Conservation (phyloP, 805 yeast species). For the Candida xiaguanensis region DNA sequence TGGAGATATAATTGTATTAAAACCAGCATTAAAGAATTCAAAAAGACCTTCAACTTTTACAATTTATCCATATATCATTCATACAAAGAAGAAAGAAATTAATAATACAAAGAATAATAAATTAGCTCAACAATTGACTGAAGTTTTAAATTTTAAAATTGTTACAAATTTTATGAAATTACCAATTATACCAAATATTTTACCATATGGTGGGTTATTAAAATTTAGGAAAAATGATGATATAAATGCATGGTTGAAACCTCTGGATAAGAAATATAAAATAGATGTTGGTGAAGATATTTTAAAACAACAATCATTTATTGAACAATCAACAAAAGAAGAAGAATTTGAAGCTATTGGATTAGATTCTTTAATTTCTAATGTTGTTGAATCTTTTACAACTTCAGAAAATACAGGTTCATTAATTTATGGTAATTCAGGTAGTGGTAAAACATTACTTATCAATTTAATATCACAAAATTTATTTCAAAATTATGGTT, state of each 20-base stretch:
- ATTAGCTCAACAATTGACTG: conserved; percentile 17
- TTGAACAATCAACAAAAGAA: conserved; percentile 16
- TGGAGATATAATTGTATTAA: conserved; percentile 55
- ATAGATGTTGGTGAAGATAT: conserved; percentile 53
- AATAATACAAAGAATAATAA: conserved; percentile 17
- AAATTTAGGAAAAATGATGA: conserved; percentile 48
- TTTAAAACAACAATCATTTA: conserved; percentile 42
- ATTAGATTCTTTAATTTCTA: conserved; percentile 42
- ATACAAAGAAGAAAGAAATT: conserved; percentile 30
- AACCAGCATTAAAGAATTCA: conserved; percentile 36
- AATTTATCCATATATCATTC: conserved; percentile 54
- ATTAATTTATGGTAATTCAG: conserved; percentile 68
- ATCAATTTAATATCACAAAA: conserved; percentile 38
- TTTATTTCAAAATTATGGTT: conserved; percentile 39
- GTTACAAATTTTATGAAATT: conserved; percentile 51
- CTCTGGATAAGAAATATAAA: conserved; percentile 25
- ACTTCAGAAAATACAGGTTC: conserved; percentile 50
- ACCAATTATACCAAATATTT: conserved; percentile 43
- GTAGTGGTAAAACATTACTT: conserved; percentile 74
- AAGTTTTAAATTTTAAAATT: conserved; percentile 15
- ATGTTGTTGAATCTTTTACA: conserved; percentile 36
- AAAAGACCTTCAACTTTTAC: conserved; percentile 38
- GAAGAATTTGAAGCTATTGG: conserved; percentile 46
- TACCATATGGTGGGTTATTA: conserved; percentile 61
- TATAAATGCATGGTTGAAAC: conserved; percentile 37